Base-by-base conservation (phyloP, 345 rosid genomes). In the Pelargonium nanum region DNA sequence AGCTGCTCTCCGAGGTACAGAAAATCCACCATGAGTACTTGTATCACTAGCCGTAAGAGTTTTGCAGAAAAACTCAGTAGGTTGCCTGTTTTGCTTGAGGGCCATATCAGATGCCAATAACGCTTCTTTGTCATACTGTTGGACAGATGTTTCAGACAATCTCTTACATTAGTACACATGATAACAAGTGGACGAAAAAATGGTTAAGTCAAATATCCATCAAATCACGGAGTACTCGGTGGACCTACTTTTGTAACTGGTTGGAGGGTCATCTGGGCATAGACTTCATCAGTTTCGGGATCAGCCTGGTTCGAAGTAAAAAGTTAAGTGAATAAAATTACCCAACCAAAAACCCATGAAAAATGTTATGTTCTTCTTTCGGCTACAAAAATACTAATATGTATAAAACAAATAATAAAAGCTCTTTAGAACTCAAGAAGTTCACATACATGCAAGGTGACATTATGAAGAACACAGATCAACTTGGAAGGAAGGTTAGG, bases 41-140 rank as follows among this genome's bases (percentile, higher is more conserved):
- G 97, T 92, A 67, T 92, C 96, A 61, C 98, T 92, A 13, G 96
- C 98, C 15, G 98, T 92, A 52, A 92, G 91, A 54, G 91, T 89
- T 80, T 93, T 93, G 75, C 99, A 89, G 83, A 93, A 93, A 78
- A 87, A 93, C 75, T 93, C 97, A 9, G 96, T 40, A 58, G 95
- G 97, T 65, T 87, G 96, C 70, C 85, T 80, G 67, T 28, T 87
- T 66, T 84, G 80, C 78, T 82, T 89, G 67, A 89, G 78, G 68
- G 84, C 96, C 73, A 89, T 73, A 56, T 93, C 95, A 57, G 97
- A 89, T 59, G 89, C 89, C 55, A 89, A 70, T 60, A 87, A 56
- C 25, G 96, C 96, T 56, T 89, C 96, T 81, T 84, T 91, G 63
- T 89, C 97, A 63, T 66, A 87, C 99, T 89, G 91, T 28, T 70